Base-by-base conservation (phyloP, 805 yeast species). In the Saccharomyces kudriavzevii region DNA sequence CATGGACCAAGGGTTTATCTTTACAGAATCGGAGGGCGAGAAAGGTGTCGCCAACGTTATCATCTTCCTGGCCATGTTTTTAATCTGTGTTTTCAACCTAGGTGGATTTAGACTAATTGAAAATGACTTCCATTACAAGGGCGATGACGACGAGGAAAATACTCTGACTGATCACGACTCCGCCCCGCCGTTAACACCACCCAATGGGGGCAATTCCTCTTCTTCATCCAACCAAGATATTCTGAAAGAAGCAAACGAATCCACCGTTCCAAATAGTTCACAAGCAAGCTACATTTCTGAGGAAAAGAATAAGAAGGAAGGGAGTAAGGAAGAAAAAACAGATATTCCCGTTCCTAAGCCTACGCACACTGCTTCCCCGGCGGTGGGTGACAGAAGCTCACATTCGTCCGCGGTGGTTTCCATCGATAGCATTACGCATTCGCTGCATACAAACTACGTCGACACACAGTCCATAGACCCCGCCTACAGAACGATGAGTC, bases 21-120 rank as follows among this genome's bases (percentile, higher is more conserved):
- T 90, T 60, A 73, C 84, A 0, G 61, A 73, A 14, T 78, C 69
- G 3, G 82, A 87, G 56, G 89, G 88, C 40, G 76, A 81, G 52
- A 78, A 79, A 60, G 97, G 97, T 26, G 85, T 86, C 26, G 94
- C 97, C 0, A 88, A 86, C 68, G 85, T 87, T 22, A 85, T 90
- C 62, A 84, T 90, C 31, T 87, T 85, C 60, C 74, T 85, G 47
- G 85, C 89, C 2, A 76, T 85, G 31, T 88, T 86, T 69, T 71
- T 82, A 53, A 67, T 84, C 45, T 72, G 77, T 64, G 80, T 88
- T 17, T 90, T 90, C 71, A 85, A 87, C 61, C 66, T 85, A 40
- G 97, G 97, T 9, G 82, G 88, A 1, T 85, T 83, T 61, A 75
- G 82, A 58, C 70, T 90, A 52, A 76, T 89, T 25, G 87, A 82